These are phyloP conservation scores for Talaromyces sp. DNA, from an alignment of 2,329 filamentous ascomycete genomes.

Conservation along the genomic window DNA sequence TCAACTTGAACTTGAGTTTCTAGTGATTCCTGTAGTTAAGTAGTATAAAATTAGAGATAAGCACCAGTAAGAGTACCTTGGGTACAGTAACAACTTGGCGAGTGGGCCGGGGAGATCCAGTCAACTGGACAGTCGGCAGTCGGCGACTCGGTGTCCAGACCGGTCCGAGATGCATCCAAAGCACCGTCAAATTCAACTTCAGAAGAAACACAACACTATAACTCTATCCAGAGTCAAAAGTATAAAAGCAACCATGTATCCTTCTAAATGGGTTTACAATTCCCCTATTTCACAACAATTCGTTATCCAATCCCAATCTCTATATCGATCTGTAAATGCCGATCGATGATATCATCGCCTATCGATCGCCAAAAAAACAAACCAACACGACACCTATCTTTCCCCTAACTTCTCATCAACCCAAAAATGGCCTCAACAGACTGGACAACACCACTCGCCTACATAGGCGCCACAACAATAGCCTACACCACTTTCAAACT, in stretches of 20 bases:
- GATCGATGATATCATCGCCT: background rate
- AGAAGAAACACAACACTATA: too few species aligned
- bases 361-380: background rate
- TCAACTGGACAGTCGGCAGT: background rate
- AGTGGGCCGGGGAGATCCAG: too few species aligned
- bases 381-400: background rate
- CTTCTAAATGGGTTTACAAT: too few species aligned
- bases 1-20: too few species aligned
- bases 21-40: too few species aligned
- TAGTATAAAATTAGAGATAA: too few species aligned
- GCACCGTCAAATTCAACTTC: background rate
- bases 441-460: constrained; percentile 11
- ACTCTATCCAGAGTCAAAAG: too few species aligned
- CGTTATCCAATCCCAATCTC: too few species aligned
- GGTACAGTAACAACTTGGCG: too few species aligned
- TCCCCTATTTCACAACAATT: too few species aligned
- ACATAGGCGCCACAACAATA: constrained; percentile 20
- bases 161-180: background rate
- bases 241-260: too few species aligned
- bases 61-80: too few species aligned
- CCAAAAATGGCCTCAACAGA: background rate
- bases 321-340: background rate
- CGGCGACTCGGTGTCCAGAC: background rate
- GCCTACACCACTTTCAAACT: constrained; percentile 15
- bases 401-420: background rate